Evolutionary conservation across 2,329 filamentous ascomycete genomes (phyloP).

Genomic region (Alternaria angustiovoidea): DNA sequence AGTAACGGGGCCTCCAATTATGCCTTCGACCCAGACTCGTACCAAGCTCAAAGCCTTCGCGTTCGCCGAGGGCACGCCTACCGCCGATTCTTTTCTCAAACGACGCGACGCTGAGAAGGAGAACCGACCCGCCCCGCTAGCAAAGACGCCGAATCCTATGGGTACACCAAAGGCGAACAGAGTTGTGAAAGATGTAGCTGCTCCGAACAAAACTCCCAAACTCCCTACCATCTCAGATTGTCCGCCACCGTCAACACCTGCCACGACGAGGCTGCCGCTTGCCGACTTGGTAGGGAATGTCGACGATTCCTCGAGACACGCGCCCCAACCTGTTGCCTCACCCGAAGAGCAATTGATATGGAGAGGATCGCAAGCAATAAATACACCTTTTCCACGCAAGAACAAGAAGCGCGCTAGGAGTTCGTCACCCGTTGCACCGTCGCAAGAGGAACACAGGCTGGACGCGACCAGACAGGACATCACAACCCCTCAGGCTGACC

Average conservation of each 20-base stretch:
- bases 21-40: slow-evolving; percentile 62
- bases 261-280: slow-evolving; percentile 65
- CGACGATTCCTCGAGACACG: slow-evolving; percentile 62
- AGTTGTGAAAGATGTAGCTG: slow-evolving; percentile 22
- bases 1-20: slow-evolving; percentile 52
- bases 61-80: slow-evolving; percentile 54
- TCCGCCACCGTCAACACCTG: slow-evolving; percentile 65
- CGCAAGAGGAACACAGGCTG: slow-evolving; percentile 49
- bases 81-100: slow-evolving; percentile 20
- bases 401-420: slow-evolving; percentile 57
- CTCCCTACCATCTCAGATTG: slow-evolving; percentile 35
- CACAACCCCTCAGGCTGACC: slow-evolving; percentile 57
- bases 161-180: slow-evolving; percentile 34
- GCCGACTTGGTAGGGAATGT: slow-evolving; percentile 69
- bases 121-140: slow-evolving; percentile 40
- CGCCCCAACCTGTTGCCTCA: slow-evolving; percentile 59
- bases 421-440: slow-evolving; percentile 55
- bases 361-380: slow-evolving; percentile 59
- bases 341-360: slow-evolving; percentile 69
- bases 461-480: slow-evolving; percentile 36
- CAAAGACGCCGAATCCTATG: slow-evolving; percentile 17
- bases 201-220: slow-evolving; percentile 37
- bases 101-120: slow-evolving; percentile 55
- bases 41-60: slow-evolving; percentile 65
- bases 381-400: slow-evolving; percentile 53